Conservation (phyloP, 169 alveolate species). For the Babesia caballi region DNA sequence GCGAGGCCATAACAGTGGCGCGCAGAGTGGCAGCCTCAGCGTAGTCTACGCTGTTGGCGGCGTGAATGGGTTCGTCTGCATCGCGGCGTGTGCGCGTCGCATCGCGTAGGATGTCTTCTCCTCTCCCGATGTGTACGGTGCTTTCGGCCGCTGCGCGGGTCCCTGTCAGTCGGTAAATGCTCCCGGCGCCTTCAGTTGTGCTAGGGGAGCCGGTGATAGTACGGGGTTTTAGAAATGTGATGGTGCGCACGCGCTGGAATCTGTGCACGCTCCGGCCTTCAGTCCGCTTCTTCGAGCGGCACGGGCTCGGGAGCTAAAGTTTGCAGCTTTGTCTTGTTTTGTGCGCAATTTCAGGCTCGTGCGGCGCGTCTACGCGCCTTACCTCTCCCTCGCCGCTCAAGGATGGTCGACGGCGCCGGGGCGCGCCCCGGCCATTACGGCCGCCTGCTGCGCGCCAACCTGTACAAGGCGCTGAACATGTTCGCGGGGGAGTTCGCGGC, state of each 20-base stretch:
- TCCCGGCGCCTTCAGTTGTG: no score
- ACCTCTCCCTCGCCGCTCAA: background rate
- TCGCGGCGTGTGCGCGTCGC: background rate
- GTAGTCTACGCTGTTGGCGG: no score
- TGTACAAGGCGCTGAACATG: conserved; percentile 56
- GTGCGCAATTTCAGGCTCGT: no score
- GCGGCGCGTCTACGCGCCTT: no score
- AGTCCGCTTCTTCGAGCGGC: no score
- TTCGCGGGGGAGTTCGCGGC: conserved; percentile 58
- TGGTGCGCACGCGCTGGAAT: conserved; percentile 4
- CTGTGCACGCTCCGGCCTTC: no score
- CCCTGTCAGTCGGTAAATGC: no score
- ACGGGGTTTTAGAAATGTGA: no score
- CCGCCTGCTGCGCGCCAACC: conserved; percentile 21
- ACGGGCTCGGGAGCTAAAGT: no score
- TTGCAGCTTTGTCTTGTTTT: no score
- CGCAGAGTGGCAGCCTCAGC: background rate
- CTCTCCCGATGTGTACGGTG: background rate
- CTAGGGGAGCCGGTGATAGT: no score
- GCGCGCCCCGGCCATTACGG: background rate
- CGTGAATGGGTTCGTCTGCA: background rate
- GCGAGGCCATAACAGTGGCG: background rate
- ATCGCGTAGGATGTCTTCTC: background rate
- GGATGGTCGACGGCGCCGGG: conserved; percentile 21
- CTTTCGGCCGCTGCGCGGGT: background rate